Evolutionary conservation across 2,329 filamentous ascomycete genomes (phyloP), one percentile per base, ranked within the genome.

Genomic region (Diplodia intermedia): DNA sequence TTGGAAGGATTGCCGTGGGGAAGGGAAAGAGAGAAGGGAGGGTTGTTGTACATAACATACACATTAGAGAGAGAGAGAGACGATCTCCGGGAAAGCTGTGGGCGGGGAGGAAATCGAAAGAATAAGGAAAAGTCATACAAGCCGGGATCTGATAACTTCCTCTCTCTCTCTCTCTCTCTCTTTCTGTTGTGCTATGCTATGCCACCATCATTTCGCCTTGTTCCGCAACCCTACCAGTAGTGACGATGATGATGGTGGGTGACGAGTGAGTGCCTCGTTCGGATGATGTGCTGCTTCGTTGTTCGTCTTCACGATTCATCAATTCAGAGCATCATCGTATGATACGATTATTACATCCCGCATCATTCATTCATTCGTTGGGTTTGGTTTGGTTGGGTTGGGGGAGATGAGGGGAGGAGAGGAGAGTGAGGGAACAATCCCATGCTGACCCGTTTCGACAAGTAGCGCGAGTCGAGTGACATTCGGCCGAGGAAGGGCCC

Each of bases 41-140:
- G 23, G 23, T 26, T 26, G 33, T 14, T 61, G 56, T 61, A 61
- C 56, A 49, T 61, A 61, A 33, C 33, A 36, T 36, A 36, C 33
- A 36, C 33, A 36, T 36, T 36, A n/a, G n/a, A n/a, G 9, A 23
- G 2, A 3, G 1, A 14, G 40, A 50, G 40, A 61, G 20, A 23
- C 43, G 23, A 47, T 26, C 20, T 47, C 12, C 31, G 23, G 18
- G 11, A n/a, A n/a, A 29, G 23, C 26, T 33, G 23, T 15, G 20
- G 23, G 8, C 6, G 36, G 26, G n/a, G 55, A n/a, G 14, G 38
- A 43, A 61, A 33, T 36, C 33, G 33, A 36, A 36, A 36, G 33
- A 40, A 26, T 26, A 38, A 20, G 15, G 52, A 29, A 43, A 61
- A n/a, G 56, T n/a, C 40, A 61, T 49, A 49, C 23, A 26, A 26